Evolutionary conservation across 2,329 filamentous ascomycete species (phyloP).

Genomic region (Thielaviopsis euricoi): DNA sequence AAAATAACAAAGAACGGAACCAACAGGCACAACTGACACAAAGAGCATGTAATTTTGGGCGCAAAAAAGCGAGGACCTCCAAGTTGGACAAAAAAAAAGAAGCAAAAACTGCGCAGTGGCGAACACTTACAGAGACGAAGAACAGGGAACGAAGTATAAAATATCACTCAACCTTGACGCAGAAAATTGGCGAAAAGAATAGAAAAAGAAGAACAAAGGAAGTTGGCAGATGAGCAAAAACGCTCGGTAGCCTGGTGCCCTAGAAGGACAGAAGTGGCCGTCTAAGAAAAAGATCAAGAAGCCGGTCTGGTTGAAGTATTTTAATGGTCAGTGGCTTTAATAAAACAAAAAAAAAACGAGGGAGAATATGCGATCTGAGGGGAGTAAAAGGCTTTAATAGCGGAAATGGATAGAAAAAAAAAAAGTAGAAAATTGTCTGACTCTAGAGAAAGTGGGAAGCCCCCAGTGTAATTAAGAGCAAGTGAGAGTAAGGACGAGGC

Average conservation of each 20-base stretch:
- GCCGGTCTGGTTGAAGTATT: constrained; percentile 3
- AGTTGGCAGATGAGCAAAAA: constrained; percentile 13
- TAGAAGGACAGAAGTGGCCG: constrained; percentile 11
- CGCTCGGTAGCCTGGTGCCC: constrained; percentile 12
- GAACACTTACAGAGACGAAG: constrained; percentile 3
- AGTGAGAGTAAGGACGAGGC: too few relatives aligned
- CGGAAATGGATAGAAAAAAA: too few relatives aligned
- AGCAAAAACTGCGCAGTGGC: too few relatives aligned
- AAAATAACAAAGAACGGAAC: too few relatives aligned
- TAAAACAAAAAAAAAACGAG: neutral
- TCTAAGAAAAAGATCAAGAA: constrained; percentile 6
- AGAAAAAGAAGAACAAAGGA: constrained; percentile 10
- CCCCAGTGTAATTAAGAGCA: too few relatives aligned
- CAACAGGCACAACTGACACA: too few relatives aligned
- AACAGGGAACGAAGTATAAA: neutral
- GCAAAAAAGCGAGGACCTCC: neutral
- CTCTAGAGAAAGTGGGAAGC: too few relatives aligned
- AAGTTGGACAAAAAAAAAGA: neutral
- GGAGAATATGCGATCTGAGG: too few relatives aligned
- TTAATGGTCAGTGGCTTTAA: constrained; percentile 9
- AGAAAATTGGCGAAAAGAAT: neutral
- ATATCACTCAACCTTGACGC: constrained; percentile 7
- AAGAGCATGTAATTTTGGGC: too few relatives aligned
- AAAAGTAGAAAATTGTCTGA: too few relatives aligned
- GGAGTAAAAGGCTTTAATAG: too few relatives aligned